These are phyloP conservation scores for Quambalaria eucalypti DNA, from an alignment of 1,284 basidiomycete species.

Conservation along the genomic window DNA sequence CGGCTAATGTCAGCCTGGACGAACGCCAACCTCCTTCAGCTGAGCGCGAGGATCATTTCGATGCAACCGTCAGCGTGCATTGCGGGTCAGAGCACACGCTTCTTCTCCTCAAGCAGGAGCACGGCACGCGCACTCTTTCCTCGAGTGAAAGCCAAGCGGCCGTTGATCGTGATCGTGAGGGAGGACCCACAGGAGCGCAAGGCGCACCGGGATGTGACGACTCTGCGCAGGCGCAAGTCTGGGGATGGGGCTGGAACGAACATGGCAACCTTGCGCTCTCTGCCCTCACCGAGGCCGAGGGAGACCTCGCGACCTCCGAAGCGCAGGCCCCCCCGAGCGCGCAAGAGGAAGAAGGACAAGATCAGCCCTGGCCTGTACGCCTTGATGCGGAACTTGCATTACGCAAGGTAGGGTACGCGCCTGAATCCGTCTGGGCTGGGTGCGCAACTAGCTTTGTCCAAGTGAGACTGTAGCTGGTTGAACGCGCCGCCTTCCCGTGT, in stretches of 20 bases:
- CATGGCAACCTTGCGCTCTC: slow-evolving; percentile 5
- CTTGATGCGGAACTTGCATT: not conserved
- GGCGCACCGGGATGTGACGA: no score
- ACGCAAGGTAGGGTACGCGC: not conserved
- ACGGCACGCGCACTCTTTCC: not conserved
- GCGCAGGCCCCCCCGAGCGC: no score
- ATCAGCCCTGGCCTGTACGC: slow-evolving; percentile 1
- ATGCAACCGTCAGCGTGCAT: not conserved
- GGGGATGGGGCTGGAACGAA: slow-evolving; percentile 9
- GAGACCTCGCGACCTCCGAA: no score
- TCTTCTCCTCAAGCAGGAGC: not conserved
- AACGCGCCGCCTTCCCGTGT: no score
- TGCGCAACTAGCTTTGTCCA: slow-evolving; percentile 7
- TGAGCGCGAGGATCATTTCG: not conserved
- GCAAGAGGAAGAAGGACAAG: not conserved
- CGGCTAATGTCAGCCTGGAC: no score
- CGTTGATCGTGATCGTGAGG: no score
- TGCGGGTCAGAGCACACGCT: slow-evolving; percentile 5
- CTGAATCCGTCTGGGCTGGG: slow-evolving; percentile 4
- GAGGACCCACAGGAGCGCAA: not conserved
- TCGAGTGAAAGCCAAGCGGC: no score
- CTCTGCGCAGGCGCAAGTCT: slow-evolving; percentile 2
- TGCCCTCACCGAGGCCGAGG: not conserved
- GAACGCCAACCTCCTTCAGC: no score
- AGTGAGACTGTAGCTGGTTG: no score